phyloP scores from a whole-genome alignment of 495 filamentous ascomycete genomes.

The Aspergillus bertholletiae region DNA sequence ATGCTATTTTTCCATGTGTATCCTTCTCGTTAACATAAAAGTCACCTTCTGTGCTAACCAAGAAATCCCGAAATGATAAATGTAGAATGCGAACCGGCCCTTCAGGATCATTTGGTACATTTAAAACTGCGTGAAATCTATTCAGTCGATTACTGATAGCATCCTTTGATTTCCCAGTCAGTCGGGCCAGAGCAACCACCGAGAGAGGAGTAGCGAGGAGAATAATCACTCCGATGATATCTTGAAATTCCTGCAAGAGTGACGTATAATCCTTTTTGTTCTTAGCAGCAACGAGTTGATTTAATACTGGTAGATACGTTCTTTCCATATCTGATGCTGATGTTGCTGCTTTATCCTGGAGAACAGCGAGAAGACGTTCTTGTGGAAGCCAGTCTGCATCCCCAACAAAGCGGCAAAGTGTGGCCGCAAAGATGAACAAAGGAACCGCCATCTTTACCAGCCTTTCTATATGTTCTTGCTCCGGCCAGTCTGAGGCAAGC shows the following conservation, averaged over 20 bases:
- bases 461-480: constrained; percentile 7
- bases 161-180: constrained; percentile 9
- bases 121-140: constrained; percentile 25
- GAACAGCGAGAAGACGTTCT: constrained; percentile 13
- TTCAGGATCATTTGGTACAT: constrained; percentile 21
- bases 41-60: constrained; percentile 11
- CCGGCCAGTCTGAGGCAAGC: constrained; percentile 44
- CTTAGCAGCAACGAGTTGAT: constrained; percentile 16
- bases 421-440: constrained; percentile 32
- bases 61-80: constrained; percentile 25
- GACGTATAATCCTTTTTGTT: neutral
- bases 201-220: constrained; percentile 7
- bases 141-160: constrained; percentile 14
- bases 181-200: constrained; percentile 9
- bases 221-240: constrained; percentile 24
- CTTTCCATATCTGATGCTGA: constrained; percentile 18
- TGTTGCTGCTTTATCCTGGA: constrained; percentile 9
- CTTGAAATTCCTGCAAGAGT: constrained; percentile 22
- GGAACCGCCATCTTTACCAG: constrained; percentile 20
- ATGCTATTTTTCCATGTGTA: neutral
- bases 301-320: constrained; percentile 28
- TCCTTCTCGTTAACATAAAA: constrained; percentile 25
- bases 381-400: constrained; percentile 15
- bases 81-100: constrained; percentile 9
- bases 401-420: constrained; percentile 22